Conservation (phyloP, 164 flowering plant genomes). For the Vitis riparia region DNA sequence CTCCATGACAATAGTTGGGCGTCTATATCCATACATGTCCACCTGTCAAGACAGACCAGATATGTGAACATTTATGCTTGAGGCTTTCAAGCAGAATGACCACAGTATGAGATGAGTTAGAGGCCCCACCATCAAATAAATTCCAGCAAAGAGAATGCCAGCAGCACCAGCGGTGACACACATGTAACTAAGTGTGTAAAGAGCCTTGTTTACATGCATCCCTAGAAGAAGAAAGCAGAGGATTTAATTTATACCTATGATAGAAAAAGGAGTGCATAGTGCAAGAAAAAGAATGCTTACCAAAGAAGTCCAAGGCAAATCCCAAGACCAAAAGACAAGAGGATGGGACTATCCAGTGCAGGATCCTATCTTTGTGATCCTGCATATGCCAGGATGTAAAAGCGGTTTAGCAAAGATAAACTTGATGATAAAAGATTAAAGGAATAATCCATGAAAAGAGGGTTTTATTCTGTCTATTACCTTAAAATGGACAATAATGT, state of each 20-base stretch:
- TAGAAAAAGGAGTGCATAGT: not conserved
- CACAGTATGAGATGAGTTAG: not conserved
- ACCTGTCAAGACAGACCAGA: constrained; percentile 37
- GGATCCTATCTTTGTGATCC: constrained; percentile 63
- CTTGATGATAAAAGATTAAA: not conserved
- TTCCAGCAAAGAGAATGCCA: constrained; percentile 56
- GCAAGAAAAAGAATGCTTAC: constrained; percentile 23
- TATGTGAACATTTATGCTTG: no score
- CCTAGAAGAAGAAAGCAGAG: constrained; percentile 32
- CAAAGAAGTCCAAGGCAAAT: constrained; percentile 42
- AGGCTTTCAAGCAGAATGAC: no score
- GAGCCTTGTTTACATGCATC: constrained; percentile 72
- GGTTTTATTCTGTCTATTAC: constrained; percentile 21
- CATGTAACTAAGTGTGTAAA: constrained; percentile 66
- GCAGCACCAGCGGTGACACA: constrained; percentile 72
- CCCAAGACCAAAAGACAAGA: constrained; percentile 39
- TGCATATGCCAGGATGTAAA: constrained; percentile 19
- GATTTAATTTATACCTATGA: not conserved
- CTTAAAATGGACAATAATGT: constrained; percentile 64
- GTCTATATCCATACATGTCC: constrained; percentile 54
- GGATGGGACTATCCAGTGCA: constrained; percentile 56
- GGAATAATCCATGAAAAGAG: not conserved
- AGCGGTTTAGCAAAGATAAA: not conserved
- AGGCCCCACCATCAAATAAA: constrained; percentile 57
- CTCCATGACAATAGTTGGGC: constrained; percentile 45